These are phyloP conservation scores for Mixia osmundae DNA, from an alignment of 1,284 basidiomycete genomes.

Conservation along the genomic window DNA sequence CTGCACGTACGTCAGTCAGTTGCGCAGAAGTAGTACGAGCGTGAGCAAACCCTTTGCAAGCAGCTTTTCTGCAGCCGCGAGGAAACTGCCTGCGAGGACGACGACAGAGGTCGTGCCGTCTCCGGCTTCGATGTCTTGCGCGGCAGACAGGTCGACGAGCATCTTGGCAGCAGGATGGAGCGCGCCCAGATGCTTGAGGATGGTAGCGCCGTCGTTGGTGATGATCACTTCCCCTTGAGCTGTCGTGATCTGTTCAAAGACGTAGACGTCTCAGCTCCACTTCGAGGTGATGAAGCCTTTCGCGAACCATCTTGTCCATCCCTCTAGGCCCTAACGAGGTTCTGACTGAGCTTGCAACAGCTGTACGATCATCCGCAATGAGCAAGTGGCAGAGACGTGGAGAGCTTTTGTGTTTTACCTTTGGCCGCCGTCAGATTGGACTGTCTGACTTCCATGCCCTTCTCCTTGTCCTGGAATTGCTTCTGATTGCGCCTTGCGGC, in stretches of 20 bases:
- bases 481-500: too few species aligned
- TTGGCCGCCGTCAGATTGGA: conserved; percentile 90
- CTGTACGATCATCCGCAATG: conserved; percentile 25
- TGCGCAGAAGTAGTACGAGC: too few species aligned
- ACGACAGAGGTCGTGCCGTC: conserved; percentile 99
- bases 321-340: conserved; percentile 92
- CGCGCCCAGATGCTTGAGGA: conserved; percentile 89
- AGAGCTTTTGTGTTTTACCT: too few species aligned
- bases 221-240: conserved; percentile 89
- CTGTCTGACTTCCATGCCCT: conserved; percentile 76
- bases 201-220: conserved; percentile 97
- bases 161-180: conserved; percentile 96
- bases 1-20: conserved; percentile 15
- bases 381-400: conserved; percentile 16
- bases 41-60: conserved; percentile 47
- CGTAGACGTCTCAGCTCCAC: background rate
- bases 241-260: conserved; percentile 54
- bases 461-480: conserved; percentile 35
- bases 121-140: conserved; percentile 95
- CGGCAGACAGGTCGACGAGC: conserved; percentile 92
- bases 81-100: conserved; percentile 75
- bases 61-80: conserved; percentile 92
- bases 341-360: conserved; percentile 90
- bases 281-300: background rate
- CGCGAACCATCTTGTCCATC: conserved; percentile 93